Evolutionary conservation across 331 rosid genomes (phyloP).

Genomic region (Pyracantha coccinea): DNA sequence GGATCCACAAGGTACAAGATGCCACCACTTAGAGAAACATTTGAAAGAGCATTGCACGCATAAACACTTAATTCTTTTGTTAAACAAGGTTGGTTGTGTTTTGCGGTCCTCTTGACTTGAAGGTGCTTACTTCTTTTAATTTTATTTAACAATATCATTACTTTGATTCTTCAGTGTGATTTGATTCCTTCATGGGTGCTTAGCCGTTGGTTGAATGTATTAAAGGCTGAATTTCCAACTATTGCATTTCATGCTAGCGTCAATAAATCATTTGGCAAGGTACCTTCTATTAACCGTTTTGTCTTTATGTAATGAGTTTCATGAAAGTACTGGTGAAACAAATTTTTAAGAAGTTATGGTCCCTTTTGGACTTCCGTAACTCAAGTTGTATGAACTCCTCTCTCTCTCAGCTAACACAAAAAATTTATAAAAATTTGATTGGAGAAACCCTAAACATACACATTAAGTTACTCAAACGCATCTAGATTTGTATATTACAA

Average conservation of each 20-base stretch:
- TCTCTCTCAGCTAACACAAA: no score
- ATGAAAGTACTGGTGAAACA: not conserved
- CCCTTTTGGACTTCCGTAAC: not conserved
- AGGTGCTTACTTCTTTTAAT: not conserved
- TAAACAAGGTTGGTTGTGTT: slow-evolving; percentile 61
- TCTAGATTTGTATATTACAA: no score
- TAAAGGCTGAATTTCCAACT: slow-evolving; percentile 82
- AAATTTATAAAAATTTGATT: no score
- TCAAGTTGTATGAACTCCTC: not conserved
- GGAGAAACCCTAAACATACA: no score
- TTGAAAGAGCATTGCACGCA: slow-evolving; percentile 87
- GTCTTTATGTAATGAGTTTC: not conserved
- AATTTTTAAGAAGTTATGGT: not conserved
- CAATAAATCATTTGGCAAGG: slow-evolving; percentile 96
- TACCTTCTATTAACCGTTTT: slow-evolving; percentile 11
- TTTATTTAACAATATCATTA: not conserved
- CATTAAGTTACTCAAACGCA: not conserved
- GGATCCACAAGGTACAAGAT: slow-evolving; percentile 92
- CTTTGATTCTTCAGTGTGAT: slow-evolving; percentile 50
- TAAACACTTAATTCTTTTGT: slow-evolving; percentile 80
- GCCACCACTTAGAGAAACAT: slow-evolving; percentile 91
- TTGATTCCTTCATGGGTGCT: slow-evolving; percentile 93
- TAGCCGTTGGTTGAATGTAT: slow-evolving; percentile 85
- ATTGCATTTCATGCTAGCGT: slow-evolving; percentile 94
- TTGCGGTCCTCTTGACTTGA: slow-evolving; percentile 1